Evolutionary conservation across 1,284 basidiomycete species (phyloP).

Genomic region (Exsudoporus floridanus): DNA sequence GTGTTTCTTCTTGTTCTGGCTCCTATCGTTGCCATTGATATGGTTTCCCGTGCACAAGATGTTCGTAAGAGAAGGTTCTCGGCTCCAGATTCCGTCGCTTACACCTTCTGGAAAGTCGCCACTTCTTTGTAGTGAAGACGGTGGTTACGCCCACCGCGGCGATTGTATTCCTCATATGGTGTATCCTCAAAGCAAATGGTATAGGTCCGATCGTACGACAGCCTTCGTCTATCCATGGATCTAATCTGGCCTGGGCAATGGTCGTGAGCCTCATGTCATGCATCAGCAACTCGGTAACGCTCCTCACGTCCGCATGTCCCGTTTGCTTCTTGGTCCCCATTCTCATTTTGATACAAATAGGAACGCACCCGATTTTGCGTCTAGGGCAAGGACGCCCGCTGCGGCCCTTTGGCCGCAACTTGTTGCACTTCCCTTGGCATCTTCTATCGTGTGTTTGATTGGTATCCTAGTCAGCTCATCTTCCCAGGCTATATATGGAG

Average conservation of each 20-base stretch:
- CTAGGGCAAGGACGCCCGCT: constrained; percentile 63
- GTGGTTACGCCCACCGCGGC: constrained; percentile 72
- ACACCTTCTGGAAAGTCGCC: constrained; percentile 48
- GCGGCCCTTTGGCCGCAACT: constrained; percentile 74
- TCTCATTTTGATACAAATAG: constrained; percentile 36
- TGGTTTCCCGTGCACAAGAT: constrained; percentile 83
- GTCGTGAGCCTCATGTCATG: constrained; percentile 74
- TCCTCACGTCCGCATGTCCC: constrained; percentile 53
- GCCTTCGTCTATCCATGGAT: constrained; percentile 65
- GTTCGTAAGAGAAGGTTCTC: constrained; percentile 39
- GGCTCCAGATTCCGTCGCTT: constrained; percentile 7
- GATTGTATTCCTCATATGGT: constrained; percentile 81
- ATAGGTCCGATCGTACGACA: constrained; percentile 79
- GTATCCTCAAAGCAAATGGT: constrained; percentile 75
- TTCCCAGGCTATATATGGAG: constrained; percentile 74
- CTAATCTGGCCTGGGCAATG: constrained; percentile 78
- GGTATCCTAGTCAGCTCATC: constrained; percentile 84
- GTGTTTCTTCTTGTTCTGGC: constrained; percentile 86
- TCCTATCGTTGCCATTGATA: constrained; percentile 76
- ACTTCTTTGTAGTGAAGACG: constrained; percentile 81
- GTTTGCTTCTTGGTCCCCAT: constrained; percentile 7
- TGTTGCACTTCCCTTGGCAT: constrained; percentile 72
- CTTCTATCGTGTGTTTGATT: constrained; percentile 77
- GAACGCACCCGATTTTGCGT: constrained; percentile 80
- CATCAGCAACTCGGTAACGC: constrained; percentile 78